Evolutionary conservation across 352 stramenopile genomes (phyloP).

Genomic region (Phytophthora cactorum): DNA sequence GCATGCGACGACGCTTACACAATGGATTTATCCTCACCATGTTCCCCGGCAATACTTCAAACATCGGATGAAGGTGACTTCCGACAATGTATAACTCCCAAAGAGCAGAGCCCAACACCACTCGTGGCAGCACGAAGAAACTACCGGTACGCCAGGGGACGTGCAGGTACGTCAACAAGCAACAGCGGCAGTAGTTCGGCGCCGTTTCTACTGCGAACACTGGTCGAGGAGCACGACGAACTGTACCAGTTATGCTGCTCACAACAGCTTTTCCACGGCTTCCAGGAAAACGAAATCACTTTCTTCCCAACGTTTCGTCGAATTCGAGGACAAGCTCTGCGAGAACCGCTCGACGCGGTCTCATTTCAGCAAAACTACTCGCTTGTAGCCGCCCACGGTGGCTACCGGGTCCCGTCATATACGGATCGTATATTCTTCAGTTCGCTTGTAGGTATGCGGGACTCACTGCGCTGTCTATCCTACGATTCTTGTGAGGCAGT

Average conservation of each 20-base stretch:
- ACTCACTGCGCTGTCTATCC: constrained; percentile 63
- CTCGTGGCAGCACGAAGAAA: constrained; percentile 11
- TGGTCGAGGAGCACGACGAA: constrained; percentile 80
- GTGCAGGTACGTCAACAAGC: constrained; percentile 20
- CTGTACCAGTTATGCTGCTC: constrained; percentile 60
- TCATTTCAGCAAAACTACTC: constrained; percentile 71
- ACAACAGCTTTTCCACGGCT: constrained; percentile 84
- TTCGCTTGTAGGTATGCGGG: constrained; percentile 64
- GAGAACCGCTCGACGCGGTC: constrained; percentile 32
- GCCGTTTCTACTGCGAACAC: constrained; percentile 34
- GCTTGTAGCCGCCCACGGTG: constrained; percentile 57
- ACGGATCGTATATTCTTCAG: constrained; percentile 90
- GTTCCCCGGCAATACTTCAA: constrained; percentile 36
- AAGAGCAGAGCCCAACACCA: constrained; percentile 37
- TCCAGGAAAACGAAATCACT: constrained; percentile 69
- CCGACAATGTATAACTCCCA: constrained; percentile 56
- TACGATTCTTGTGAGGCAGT: constrained; percentile 85
- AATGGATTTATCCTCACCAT: constrained; percentile 32
- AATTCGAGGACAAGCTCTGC: constrained; percentile 56
- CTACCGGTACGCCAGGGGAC: constrained; percentile 11
- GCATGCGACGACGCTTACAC: constrained; percentile 20
- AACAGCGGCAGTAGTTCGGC: constrained; percentile 33
- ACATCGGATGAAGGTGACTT: constrained; percentile 44
- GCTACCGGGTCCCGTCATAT: constrained; percentile 86
- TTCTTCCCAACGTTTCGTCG: constrained; percentile 87